Conservation (phyloP, 805 yeast genomes). For the Candida coleopterorum region DNA sequence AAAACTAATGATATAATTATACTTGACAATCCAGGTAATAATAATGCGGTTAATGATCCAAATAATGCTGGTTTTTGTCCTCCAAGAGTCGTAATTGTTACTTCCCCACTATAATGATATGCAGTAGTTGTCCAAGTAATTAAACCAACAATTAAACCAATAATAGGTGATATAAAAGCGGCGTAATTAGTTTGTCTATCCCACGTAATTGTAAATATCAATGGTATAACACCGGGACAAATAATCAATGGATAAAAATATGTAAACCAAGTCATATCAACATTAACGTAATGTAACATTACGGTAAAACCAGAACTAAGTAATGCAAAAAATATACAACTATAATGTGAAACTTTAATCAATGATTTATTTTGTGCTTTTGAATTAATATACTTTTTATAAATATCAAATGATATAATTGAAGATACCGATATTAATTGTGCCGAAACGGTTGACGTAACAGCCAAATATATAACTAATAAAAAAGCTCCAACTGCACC, state of each 20-base stretch:
- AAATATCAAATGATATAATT: constrained; percentile 43
- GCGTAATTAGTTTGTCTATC: constrained; percentile 24
- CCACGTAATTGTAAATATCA: constrained; percentile 32
- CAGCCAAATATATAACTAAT: constrained; percentile 33
- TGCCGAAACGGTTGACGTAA: constrained; percentile 39
- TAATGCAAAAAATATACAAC: constrained; percentile 35
- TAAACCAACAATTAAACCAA: constrained; percentile 25
- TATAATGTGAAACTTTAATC: constrained; percentile 37
- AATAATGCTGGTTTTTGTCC: constrained; percentile 30
- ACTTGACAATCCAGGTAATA: constrained; percentile 26
- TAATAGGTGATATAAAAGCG: constrained; percentile 26
- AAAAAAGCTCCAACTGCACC: constrained; percentile 28
- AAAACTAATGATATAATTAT: constrained; percentile 21
- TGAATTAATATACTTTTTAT: constrained; percentile 39
- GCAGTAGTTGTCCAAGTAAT: constrained; percentile 30
- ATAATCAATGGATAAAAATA: constrained; percentile 32
- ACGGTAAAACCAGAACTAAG: constrained; percentile 36
- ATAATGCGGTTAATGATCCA: constrained; percentile 30
- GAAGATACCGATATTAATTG: constrained; percentile 37
- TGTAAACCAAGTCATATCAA: constrained; percentile 27
- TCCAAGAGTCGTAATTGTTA: constrained; percentile 22
- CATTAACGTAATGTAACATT: constrained; percentile 27
- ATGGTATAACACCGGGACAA: constrained; percentile 36
- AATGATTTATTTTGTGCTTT: constrained; percentile 39
- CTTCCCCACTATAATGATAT: constrained; percentile 21